phyloP scores from a whole-genome alignment of 176 grass and related monocot genomes.

The Thinopyrum elongatum region DNA sequence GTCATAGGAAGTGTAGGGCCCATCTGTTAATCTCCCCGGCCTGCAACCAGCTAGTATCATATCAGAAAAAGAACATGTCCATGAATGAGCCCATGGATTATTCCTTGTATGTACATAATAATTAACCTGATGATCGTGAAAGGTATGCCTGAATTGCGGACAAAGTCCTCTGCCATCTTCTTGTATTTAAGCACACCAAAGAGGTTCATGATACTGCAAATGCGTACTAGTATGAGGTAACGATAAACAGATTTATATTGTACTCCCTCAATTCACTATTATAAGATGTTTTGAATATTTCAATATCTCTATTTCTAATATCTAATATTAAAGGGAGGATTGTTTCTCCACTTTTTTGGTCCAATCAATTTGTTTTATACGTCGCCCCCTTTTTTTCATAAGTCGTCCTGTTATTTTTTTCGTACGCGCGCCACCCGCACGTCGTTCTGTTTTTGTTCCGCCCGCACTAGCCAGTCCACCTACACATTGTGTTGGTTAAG shows the following conservation, averaged over 20 bases:
- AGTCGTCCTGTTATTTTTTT: too few relatives aligned
- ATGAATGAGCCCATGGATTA: background rate
- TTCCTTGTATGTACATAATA: background rate
- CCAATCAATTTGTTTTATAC: too few relatives aligned
- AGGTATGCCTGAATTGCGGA: slow-evolving; percentile 69
- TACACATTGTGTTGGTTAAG: too few relatives aligned
- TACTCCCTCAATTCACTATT: background rate
- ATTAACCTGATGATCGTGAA: slow-evolving; percentile 89
- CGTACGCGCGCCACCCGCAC: too few relatives aligned
- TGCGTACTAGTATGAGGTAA: background rate
- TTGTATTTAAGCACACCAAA: slow-evolving; percentile 98
- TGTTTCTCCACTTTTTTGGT: too few relatives aligned
- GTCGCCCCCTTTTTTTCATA: too few relatives aligned
- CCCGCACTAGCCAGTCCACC: too few relatives aligned
- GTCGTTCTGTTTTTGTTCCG: too few relatives aligned
- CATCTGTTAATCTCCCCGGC: slow-evolving; percentile 91
- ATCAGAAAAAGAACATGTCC: slow-evolving; percentile 31
- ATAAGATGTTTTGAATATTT: too few relatives aligned
- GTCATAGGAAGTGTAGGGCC: slow-evolving; percentile 98
- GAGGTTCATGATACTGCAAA: slow-evolving; percentile 87
- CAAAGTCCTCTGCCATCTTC: slow-evolving; percentile 93
- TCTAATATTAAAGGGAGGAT: too few relatives aligned
- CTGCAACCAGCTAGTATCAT: slow-evolving; percentile 29
- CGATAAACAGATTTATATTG: background rate
- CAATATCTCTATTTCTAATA: too few relatives aligned